phyloP scores from a whole-genome alignment of 305 asterid species.

The Galium porrigens region DNA sequence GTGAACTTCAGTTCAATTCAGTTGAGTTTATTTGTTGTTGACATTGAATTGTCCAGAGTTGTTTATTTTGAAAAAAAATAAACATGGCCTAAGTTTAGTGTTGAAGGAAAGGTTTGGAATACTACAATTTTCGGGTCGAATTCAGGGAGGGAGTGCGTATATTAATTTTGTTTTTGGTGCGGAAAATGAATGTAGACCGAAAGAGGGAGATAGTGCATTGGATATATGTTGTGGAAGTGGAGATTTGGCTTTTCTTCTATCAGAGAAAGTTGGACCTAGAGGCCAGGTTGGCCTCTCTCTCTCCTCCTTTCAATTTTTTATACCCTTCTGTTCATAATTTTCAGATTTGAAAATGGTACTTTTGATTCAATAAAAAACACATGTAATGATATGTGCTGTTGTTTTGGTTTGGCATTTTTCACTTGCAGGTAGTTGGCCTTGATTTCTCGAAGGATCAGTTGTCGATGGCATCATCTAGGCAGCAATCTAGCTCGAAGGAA shows the following conservation, averaged over 20 bases:
- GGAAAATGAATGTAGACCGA: constrained; percentile 38
- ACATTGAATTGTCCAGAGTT: neutral
- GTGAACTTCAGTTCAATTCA: neutral
- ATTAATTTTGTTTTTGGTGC: neutral
- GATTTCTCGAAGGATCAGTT: constrained; percentile 82
- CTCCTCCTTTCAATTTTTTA: neutral
- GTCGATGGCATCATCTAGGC: constrained; percentile 55
- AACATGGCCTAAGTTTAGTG: constrained; percentile 5
- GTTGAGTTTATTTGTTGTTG: neutral
- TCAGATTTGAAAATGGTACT: neutral
- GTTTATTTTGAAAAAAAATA: neutral
- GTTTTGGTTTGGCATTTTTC: neutral
- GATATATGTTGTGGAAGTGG: constrained; percentile 97
- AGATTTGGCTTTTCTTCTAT: constrained; percentile 72
- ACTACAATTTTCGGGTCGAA: neutral
- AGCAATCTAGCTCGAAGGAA: constrained; percentile 36
- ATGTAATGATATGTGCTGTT: no score
- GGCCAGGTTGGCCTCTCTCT: constrained; percentile 49
- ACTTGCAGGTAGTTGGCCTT: constrained; percentile 56
- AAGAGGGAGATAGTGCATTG: constrained; percentile 60
- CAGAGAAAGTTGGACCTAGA: constrained; percentile 60
- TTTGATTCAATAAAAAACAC: no score
- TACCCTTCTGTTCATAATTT: neutral
- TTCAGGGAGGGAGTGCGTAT: neutral
- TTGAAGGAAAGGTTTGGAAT: neutral